Evolutionary conservation across 1,284 basidiomycete genomes (phyloP).

Genomic region (Ceratobasidium sp.): DNA sequence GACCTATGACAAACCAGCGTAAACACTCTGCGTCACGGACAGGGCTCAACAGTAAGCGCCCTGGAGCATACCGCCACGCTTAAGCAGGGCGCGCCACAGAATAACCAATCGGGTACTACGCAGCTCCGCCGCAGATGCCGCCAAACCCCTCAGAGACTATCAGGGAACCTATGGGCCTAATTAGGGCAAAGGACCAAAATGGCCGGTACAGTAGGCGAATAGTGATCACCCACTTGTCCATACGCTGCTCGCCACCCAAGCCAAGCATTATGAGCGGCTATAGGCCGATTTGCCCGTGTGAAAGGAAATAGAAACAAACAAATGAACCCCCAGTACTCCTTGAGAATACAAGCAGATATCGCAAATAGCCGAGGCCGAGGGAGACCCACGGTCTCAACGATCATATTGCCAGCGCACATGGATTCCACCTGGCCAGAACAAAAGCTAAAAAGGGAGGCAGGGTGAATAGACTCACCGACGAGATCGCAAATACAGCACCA

Average conservation of each 20-base stretch:
- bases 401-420: neutral
- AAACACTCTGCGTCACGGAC: neutral
- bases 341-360: too few species aligned
- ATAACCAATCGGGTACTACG: conserved; percentile 3
- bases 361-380: too few species aligned
- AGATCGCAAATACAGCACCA: conserved; percentile 49
- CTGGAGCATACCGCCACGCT: neutral
- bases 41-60: neutral
- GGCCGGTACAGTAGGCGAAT: too few species aligned
- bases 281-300: too few species aligned
- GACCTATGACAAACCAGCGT: conserved; percentile 51
- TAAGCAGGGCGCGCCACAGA: neutral
- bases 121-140: neutral
- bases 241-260: too few species aligned
- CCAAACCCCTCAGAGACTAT: too few species aligned
- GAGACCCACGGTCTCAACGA: neutral
- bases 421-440: conserved; percentile 49
- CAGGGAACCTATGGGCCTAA: too few species aligned
- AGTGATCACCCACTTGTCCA: too few species aligned
- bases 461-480: conserved; percentile 8
- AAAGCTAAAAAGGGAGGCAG: neutral
- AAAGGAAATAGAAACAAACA: too few species aligned
- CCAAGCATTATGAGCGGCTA: too few species aligned
- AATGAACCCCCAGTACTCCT: too few species aligned
- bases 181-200: too few species aligned